Conservation (phyloP, 169 alveolate species). For the Fabrea salina region DNA sequence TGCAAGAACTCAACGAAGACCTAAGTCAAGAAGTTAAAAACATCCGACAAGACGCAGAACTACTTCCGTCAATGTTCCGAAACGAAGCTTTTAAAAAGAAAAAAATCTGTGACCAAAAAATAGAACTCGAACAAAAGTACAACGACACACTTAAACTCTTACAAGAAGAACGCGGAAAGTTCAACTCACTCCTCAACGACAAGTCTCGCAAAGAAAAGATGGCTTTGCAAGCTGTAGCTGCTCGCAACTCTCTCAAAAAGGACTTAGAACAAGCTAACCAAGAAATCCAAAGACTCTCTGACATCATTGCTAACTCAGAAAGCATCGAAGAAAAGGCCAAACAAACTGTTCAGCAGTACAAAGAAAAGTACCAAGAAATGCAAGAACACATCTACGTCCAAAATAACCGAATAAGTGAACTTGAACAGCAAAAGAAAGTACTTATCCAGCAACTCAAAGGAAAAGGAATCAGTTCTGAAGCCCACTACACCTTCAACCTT, state of each 20-base stretch:
- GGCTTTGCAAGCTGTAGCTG: conserved; percentile 33
- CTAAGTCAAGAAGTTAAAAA: conserved; percentile 12
- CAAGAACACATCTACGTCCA: conserved; percentile 26
- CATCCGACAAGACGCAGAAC: conserved; percentile 28
- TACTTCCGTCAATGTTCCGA: conserved; percentile 28
- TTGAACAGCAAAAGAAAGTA: conserved; percentile 29
- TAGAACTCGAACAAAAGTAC: not conserved
- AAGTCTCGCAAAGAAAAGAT: conserved; percentile 7
- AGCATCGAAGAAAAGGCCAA: not conserved
- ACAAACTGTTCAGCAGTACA: not conserved
- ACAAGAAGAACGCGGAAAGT: not conserved
- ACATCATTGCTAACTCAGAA: not conserved
- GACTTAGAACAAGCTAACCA: not conserved
- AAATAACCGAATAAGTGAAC: conserved; percentile 28
- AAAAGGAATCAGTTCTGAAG: not conserved
- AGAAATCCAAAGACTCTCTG: not conserved
- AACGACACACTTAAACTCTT: not conserved
- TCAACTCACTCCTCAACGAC: not conserved
- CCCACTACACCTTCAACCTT: conserved; percentile 23
- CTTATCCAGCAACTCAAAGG: conserved; percentile 16
- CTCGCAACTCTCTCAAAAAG: conserved; percentile 9
- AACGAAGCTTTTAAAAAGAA: conserved; percentile 32
- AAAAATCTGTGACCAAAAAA: not conserved
- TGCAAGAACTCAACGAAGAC: not conserved
- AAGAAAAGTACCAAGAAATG: conserved; percentile 6